phyloP scores from a whole-genome alignment of 106 monocot genomes.

The Alisma plantagoaquatica region DNA sequence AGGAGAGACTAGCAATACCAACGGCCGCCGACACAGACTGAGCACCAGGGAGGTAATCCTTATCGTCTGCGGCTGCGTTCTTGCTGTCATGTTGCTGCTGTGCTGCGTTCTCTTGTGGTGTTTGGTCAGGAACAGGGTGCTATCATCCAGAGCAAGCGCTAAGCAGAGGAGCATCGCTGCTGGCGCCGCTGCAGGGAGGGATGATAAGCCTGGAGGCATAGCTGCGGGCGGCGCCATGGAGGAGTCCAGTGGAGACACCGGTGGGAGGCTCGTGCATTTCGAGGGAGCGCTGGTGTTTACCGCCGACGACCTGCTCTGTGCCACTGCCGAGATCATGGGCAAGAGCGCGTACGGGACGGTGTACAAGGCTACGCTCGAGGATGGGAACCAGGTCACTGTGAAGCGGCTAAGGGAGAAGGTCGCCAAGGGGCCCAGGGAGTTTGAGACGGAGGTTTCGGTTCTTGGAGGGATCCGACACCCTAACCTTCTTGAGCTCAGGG shows the following conservation, averaged over 20 bases:
- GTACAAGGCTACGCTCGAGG: constrained; percentile 86
- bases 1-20: no score
- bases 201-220: constrained; percentile 18
- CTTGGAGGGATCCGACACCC: constrained; percentile 68
- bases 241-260: constrained; percentile 29
- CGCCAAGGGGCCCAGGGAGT: constrained; percentile 60
- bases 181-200: constrained; percentile 18
- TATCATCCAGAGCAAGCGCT: background rate
- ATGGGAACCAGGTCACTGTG: constrained; percentile 72
- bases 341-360: constrained; percentile 95
- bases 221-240: constrained; percentile 3
- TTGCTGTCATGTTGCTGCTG: constrained; percentile 41
- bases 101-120: constrained; percentile 64
- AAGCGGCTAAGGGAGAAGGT: constrained; percentile 91
- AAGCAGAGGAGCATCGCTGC: constrained; percentile 18
- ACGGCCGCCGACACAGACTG: background rate
- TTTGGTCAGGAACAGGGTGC: constrained; percentile 47
- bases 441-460: constrained; percentile 53
- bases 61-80: constrained; percentile 25
- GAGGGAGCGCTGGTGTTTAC: constrained; percentile 70
- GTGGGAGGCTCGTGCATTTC: constrained; percentile 89
- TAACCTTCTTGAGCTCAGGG: constrained; percentile 53
- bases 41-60: constrained; percentile 39
- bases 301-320: constrained; percentile 82
- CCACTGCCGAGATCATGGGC: constrained; percentile 95